A percentile compares a stretch with the other conserved stretches of the same genome.
Evolutionary conservation across 441 rosid genomes (phyloP).

Genomic region (Mallotus japonicus): DNA sequence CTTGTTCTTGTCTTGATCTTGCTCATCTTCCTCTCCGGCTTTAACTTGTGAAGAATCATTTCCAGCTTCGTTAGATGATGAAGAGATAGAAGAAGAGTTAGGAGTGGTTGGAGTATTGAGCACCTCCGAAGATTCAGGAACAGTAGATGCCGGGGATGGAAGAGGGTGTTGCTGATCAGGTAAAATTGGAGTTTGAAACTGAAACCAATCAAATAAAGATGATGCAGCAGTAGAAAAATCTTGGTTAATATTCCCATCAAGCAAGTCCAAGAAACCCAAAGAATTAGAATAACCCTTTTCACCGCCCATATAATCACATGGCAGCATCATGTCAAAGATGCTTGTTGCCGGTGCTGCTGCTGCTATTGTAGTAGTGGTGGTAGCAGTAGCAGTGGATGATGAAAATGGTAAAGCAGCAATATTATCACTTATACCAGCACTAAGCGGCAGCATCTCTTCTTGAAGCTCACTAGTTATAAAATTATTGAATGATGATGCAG

Average conservation of each 20-base stretch:
- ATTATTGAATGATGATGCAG: constrained; percentile 42
- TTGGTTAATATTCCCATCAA: constrained; percentile 32
- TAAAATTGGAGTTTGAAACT: constrained; percentile 19
- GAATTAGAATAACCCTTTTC: constrained; percentile 31
- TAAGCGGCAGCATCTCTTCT: constrained; percentile 31
- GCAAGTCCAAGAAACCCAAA: constrained; percentile 51
- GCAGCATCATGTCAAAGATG: constrained; percentile 50
- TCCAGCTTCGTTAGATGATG: constrained; percentile 68
- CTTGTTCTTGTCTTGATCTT: constrained; percentile 52
- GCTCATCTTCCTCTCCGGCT: constrained; percentile 45
- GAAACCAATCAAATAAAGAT: constrained; percentile 56
- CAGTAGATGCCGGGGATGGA: constrained; percentile 42
- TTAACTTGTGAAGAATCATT: constrained; percentile 32
- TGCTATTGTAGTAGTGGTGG: not conserved
- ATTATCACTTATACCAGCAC: constrained; percentile 5
- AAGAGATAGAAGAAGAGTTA: constrained; percentile 76
- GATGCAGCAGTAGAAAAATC: constrained; percentile 36
- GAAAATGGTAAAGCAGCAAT: constrained; percentile 20
- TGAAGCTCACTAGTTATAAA: constrained; percentile 16
- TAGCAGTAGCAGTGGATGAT: not conserved
- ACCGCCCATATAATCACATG: constrained; percentile 32
- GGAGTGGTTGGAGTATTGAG: constrained; percentile 73
- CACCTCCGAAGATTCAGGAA: constrained; percentile 71
- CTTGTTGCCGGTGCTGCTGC: not conserved
- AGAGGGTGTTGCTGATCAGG: constrained; percentile 22